These are phyloP conservation scores for Histomonas meleagridis DNA, from an alignment of 208 protist genomes.

Conservation along the genomic window DNA sequence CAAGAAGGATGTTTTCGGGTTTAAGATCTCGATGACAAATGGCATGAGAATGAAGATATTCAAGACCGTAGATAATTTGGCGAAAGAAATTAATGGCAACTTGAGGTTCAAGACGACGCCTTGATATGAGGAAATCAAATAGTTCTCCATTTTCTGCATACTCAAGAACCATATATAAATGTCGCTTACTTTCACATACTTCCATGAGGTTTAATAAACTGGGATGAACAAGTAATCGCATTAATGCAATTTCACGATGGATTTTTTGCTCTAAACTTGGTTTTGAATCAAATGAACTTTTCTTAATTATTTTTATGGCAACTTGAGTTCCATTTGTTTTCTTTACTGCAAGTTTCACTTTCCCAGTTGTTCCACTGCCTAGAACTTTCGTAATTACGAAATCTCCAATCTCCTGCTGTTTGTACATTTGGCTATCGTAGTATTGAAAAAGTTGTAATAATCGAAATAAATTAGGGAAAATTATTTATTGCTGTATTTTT, in stretches of 20 bases:
- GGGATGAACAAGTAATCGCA: not conserved
- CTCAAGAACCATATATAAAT: conserved; percentile 15
- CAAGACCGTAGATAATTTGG: conserved; percentile 7
- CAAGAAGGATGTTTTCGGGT: not conserved
- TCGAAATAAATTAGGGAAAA: no score
- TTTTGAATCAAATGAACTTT: not conserved
- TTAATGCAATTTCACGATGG: not conserved
- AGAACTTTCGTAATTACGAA: not conserved
- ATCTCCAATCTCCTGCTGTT: not conserved
- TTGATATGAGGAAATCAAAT: not conserved
- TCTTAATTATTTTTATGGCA: conserved; percentile 28
- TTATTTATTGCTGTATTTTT: no score
- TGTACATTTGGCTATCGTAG: no score
- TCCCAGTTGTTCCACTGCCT: not conserved
- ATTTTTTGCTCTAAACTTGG: not conserved
- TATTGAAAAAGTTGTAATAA: no score
- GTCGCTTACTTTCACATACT: not conserved
- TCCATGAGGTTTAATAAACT: not conserved
- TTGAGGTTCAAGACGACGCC: not conserved
- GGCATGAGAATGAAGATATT: not conserved
- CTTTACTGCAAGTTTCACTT: not conserved
- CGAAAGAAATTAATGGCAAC: not conserved
- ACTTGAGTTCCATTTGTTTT: not conserved
- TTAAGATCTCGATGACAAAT: conserved; percentile 30
- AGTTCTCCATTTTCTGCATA: not conserved